Evolutionary conservation across 1,284 basidiomycete species (phyloP).

Genomic region (Sporisorium exsertum): DNA sequence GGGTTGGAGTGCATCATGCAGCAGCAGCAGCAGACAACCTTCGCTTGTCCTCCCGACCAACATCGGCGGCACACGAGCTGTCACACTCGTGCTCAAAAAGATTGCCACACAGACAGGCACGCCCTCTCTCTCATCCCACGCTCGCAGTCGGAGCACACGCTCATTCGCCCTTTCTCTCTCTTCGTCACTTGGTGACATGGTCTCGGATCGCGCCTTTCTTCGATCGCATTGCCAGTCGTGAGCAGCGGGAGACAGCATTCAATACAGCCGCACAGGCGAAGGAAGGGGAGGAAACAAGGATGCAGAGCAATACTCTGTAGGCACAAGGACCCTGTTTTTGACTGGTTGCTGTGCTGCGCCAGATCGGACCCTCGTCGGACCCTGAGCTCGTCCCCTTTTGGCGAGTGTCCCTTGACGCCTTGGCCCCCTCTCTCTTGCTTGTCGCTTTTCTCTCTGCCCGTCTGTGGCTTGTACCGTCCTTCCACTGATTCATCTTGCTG

Average conservation of each 20-base stretch:
- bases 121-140: neutral
- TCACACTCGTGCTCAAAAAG: neutral
- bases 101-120: neutral
- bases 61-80: constrained; percentile 11
- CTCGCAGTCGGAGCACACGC: neutral
- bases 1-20: constrained; percentile 11
- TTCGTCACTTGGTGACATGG: too few relatives aligned
- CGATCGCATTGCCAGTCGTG: neutral
- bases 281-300: neutral
- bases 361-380: constrained; percentile 9
- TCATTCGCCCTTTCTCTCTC: neutral
- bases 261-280: neutral
- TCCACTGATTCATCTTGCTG: neutral
- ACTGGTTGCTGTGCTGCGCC: neutral
- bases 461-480: neutral
- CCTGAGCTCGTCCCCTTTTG: neutral
- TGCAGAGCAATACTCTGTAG: neutral
- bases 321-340: constrained; percentile 7
- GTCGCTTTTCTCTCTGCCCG: neutral
- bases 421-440: neutral
- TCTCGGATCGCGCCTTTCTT: neutral
- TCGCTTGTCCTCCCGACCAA: neutral
- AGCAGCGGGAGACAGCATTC: neutral
- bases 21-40: neutral
- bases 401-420: neutral